Percentiles rank a stretch among this genome's conserved stretches.
Conservation (phyloP, 129 eudicot species). For the Logfia minima region DNA sequence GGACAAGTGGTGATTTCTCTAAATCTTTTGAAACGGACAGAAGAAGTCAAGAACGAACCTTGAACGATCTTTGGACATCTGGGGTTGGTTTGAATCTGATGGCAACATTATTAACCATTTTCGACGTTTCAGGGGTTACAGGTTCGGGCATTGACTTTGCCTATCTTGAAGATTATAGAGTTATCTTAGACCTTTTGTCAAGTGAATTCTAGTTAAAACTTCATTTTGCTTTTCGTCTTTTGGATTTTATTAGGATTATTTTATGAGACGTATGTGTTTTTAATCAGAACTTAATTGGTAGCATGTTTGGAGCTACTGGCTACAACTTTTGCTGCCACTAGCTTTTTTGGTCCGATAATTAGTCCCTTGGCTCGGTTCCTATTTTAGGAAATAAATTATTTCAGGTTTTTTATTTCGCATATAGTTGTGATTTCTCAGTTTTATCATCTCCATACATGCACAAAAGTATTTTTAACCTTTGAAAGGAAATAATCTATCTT, state of each 20-base stretch:
- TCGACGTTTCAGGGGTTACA: conserved; percentile 47
- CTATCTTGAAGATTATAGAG: conserved; percentile 36
- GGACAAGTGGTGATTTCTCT: conserved; percentile 33
- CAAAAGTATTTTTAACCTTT: background rate
- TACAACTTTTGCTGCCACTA: conserved; percentile 14
- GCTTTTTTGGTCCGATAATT: conserved; percentile 17
- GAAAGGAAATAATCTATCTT: background rate
- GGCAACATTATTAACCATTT: conserved; percentile 25
- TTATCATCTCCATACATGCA: background rate
- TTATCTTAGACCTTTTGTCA: conserved; percentile 43
- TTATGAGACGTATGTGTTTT: conserved; percentile 24
- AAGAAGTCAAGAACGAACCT: conserved; percentile 99
- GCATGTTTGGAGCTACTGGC: conserved; percentile 36
- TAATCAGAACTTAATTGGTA: conserved; percentile 24
- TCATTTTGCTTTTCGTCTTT: conserved; percentile 30
- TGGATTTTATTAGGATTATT: conserved; percentile 18
- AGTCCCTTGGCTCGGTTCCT: conserved; percentile 2
- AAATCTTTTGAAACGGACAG: conserved; percentile 31
- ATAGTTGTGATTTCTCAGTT: background rate
- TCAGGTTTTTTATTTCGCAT: background rate
- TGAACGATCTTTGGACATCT: conserved; percentile 37
- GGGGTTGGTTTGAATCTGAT: conserved; percentile 28
- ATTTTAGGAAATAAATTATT: conserved; percentile 7
- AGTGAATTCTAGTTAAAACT: conserved; percentile 16
- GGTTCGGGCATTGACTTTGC: conserved; percentile 99